Percentiles rank a stretch among this genome's conserved stretches.
phyloP scores from a whole-genome alignment of 257 asterid genomes.

The Solanum piurae region DNA sequence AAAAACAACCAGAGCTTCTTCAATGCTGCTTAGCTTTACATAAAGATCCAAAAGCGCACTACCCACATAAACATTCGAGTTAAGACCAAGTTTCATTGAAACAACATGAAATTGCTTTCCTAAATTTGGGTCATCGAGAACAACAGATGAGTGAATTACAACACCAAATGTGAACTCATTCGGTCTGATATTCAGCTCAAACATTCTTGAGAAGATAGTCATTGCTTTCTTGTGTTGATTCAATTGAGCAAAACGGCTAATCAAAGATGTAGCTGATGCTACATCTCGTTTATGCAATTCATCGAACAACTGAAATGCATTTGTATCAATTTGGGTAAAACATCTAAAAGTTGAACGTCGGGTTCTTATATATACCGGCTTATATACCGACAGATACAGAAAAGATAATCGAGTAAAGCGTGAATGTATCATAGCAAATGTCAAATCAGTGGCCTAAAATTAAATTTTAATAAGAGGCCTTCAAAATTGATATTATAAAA shows the following conservation, averaged over 20 bases:
- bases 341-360: neutral
- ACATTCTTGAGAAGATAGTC: conserved; percentile 37
- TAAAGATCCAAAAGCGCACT: conserved; percentile 59
- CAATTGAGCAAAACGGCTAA: conserved; percentile 37
- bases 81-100: conserved; percentile 30
- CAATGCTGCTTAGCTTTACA: conserved; percentile 35
- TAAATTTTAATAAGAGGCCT: too few species aligned
- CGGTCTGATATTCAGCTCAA: conserved; percentile 33
- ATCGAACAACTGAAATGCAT: conserved; percentile 39
- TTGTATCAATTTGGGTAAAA: neutral
- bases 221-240: conserved; percentile 45
- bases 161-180: conserved; percentile 68
- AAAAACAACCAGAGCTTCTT: conserved; percentile 38
- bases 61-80: conserved; percentile 58
- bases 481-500: too few species aligned
- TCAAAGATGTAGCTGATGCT: conserved; percentile 39
- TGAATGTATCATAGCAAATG: too few species aligned
- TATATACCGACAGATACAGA: neutral
- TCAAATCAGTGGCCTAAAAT: too few species aligned
- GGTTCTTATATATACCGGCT: neutral
- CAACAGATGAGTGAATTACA: conserved; percentile 42
- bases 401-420: neutral
- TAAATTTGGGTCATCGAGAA: conserved; percentile 31
- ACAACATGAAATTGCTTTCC: conserved; percentile 59
- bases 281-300: conserved; percentile 45